These are phyloP conservation scores for Diversispora epigaea DNA, from an alignment of 192 early-diverging fungal genomes.

Conservation along the genomic window DNA sequence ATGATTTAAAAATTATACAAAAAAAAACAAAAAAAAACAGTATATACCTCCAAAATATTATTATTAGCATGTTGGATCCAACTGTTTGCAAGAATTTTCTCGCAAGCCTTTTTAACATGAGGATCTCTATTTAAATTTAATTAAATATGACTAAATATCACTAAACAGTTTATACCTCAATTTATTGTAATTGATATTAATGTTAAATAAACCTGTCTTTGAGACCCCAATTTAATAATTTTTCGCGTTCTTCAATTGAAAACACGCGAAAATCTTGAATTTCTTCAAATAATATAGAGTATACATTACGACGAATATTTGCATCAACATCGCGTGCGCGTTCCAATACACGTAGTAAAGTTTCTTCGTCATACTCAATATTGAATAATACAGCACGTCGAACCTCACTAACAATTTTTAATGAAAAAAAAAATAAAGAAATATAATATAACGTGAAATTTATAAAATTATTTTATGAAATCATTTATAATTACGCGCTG, in stretches of 20 bases:
- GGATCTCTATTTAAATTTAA: slow-evolving; percentile 50
- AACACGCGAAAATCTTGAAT: slow-evolving; percentile 68
- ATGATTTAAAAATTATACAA: background rate
- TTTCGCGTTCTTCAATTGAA: slow-evolving; percentile 67
- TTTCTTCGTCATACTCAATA: slow-evolving; percentile 60
- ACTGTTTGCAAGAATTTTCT: slow-evolving; percentile 63
- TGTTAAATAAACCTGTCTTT: slow-evolving; percentile 63
- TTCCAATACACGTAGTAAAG: slow-evolving; percentile 70
- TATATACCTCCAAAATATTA: slow-evolving; percentile 62
- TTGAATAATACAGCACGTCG: slow-evolving; percentile 78
- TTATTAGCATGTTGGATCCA: slow-evolving; percentile 76
- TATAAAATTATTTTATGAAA: background rate
- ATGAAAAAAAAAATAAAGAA: slow-evolving; percentile 20
- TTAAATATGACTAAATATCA: background rate
- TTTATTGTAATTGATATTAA: background rate
- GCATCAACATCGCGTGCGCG: slow-evolving; percentile 76
- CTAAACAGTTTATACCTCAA: background rate
- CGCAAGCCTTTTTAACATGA: slow-evolving; percentile 71
- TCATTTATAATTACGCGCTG: slow-evolving; percentile 56
- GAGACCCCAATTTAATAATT: slow-evolving; percentile 71
- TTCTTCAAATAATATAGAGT: slow-evolving; percentile 65
- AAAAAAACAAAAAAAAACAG: too few relatives aligned
- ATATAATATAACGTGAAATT: background rate
- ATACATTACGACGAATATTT: slow-evolving; percentile 71
- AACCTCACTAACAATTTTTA: slow-evolving; percentile 61